These are phyloP conservation scores for Candida sakaeoensis DNA, from an alignment of 805 yeast species.

Conservation along the genomic window DNA sequence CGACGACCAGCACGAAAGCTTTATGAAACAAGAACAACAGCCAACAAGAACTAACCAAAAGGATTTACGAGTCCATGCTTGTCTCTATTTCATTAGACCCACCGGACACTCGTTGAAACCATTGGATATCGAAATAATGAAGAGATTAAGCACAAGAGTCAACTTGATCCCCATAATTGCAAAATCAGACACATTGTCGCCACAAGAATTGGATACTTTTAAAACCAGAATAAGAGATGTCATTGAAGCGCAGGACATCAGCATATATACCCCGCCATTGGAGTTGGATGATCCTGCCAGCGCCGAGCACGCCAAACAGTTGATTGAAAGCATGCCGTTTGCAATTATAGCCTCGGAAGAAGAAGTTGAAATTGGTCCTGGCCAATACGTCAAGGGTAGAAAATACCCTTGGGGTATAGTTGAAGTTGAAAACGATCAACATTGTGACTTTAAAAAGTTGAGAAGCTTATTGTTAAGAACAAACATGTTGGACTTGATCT, in stretches of 20 bases:
- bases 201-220: slow-evolving; percentile 62
- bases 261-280: slow-evolving; percentile 80
- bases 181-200: slow-evolving; percentile 80
- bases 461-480: slow-evolving; percentile 77
- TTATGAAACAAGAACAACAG: slow-evolving; percentile 91
- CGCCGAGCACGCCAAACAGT: slow-evolving; percentile 74
- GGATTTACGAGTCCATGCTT: slow-evolving; percentile 87
- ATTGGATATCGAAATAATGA: slow-evolving; percentile 85
- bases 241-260: slow-evolving; percentile 79
- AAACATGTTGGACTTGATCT: slow-evolving; percentile 75
- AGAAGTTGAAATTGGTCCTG: slow-evolving; percentile 60
- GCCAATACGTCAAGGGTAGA: slow-evolving; percentile 69
- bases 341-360: slow-evolving; percentile 78
- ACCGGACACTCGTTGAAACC: slow-evolving; percentile 87
- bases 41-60: slow-evolving; percentile 64
- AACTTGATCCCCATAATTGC: slow-evolving; percentile 88
- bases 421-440: slow-evolving; percentile 81
- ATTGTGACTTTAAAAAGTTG: slow-evolving; percentile 80
- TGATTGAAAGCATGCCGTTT: slow-evolving; percentile 83
- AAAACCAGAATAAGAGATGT: slow-evolving; percentile 76
- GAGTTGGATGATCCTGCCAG: slow-evolving; percentile 72
- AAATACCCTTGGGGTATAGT: slow-evolving; percentile 89
- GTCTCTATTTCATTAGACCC: slow-evolving; percentile 86
- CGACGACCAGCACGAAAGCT: slow-evolving; percentile 86
- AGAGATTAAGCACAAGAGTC: slow-evolving; percentile 71